A percentile compares a stretch with the other conserved stretches of the same genome.
Conservation (phyloP, 129 eudicot genomes). For the Logfia minima region DNA sequence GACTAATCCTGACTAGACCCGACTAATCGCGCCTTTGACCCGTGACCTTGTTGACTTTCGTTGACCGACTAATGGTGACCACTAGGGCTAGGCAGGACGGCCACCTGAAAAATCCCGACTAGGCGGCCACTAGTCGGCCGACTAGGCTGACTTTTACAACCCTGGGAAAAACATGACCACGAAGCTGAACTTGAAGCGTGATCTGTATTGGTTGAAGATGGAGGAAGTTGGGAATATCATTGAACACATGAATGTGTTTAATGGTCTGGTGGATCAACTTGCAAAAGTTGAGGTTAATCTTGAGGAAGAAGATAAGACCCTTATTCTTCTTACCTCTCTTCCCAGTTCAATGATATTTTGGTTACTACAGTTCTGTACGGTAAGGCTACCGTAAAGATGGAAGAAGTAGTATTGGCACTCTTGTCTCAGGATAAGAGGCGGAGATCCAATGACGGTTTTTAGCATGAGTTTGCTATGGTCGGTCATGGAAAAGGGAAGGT, state of each 20-base stretch:
- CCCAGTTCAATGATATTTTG: too few species aligned
- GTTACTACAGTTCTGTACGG: too few species aligned
- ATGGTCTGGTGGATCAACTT: neutral
- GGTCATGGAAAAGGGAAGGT: neutral
- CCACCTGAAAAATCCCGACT: too few species aligned
- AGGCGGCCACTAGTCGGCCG: too few species aligned
- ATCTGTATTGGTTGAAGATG: neutral
- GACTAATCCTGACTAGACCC: too few species aligned
- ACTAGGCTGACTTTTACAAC: too few species aligned
- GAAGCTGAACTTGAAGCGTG: neutral
- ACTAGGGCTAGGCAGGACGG: too few species aligned
- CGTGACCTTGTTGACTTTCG: too few species aligned
- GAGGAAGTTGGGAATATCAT: too few species aligned
- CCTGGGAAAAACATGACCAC: neutral
- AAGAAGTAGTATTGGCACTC: neutral
- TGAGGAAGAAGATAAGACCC: neutral
- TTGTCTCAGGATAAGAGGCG: neutral
- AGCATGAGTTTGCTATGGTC: neutral
- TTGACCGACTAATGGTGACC: too few species aligned
- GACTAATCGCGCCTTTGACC: too few species aligned
- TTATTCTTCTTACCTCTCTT: neutral
- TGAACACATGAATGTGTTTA: neutral
- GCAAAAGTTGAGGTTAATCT: neutral
- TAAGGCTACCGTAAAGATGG: too few species aligned
- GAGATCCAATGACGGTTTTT: neutral